A percentile compares a stretch with the other conserved stretches of the same genome.
Evolutionary conservation across 768 basidiomycete species (phyloP).

Genomic region (Tylopilus felleus): DNA sequence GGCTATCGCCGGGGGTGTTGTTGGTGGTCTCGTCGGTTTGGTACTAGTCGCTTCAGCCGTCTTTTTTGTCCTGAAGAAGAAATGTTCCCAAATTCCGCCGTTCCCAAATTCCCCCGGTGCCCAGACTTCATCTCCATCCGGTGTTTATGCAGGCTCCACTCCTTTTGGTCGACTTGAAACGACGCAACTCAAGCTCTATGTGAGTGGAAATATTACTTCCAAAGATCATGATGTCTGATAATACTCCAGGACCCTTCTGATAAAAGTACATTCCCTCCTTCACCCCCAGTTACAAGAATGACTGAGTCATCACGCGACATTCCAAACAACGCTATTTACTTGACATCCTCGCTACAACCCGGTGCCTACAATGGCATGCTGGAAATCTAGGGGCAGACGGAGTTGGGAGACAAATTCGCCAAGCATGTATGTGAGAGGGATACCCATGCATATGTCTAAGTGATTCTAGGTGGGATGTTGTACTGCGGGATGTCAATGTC

Average conservation of each 20-base stretch:
- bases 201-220: conserved; percentile 11
- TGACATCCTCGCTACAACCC: conserved; percentile 8
- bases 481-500: too few relatives aligned
- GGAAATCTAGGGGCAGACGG: conserved; percentile 19
- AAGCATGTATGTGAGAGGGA: neutral
- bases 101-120: conserved; percentile 10
- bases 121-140: neutral
- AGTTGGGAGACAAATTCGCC: neutral
- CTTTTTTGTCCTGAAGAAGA: conserved; percentile 37
- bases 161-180: conserved; percentile 14
- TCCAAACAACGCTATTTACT: conserved; percentile 6
- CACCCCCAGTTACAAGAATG: conserved; percentile 14
- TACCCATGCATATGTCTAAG: neutral
- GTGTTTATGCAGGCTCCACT: conserved; percentile 6
- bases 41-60: conserved; percentile 38
- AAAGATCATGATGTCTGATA: neutral
- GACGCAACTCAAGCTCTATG: conserved; percentile 30
- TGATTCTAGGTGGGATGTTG: too few relatives aligned
- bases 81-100: conserved; percentile 22
- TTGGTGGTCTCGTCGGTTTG: conserved; percentile 57
- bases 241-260: conserved; percentile 35
- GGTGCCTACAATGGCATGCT: conserved; percentile 27
- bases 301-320: conserved; percentile 5
- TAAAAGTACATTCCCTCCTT: conserved; percentile 33
- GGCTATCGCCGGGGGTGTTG: conserved; percentile 61